These are phyloP conservation scores for Posidonia oceanica DNA, from an alignment of 116 monocot genomes.

Conservation along the genomic window DNA sequence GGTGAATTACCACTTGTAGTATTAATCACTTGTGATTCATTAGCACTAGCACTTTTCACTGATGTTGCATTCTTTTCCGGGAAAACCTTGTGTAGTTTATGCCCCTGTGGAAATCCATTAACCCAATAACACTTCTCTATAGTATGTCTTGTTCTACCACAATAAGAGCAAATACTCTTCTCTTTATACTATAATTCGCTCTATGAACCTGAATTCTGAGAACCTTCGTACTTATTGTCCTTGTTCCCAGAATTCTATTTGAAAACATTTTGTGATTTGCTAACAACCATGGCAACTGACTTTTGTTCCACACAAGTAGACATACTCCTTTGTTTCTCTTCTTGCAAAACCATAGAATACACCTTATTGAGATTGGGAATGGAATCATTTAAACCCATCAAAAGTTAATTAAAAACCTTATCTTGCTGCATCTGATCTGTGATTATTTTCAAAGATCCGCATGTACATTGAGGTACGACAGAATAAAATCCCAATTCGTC, in stretches of 20 bases:
- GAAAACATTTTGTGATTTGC: neutral
- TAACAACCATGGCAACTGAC: neutral
- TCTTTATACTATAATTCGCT: too few species aligned
- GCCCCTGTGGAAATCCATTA: neutral
- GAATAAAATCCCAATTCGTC: neutral
- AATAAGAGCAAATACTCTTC: neutral
- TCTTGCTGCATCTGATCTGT: neutral
- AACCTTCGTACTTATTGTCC: neutral
- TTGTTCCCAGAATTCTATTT: neutral
- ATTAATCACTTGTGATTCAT: too few species aligned
- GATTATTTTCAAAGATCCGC: neutral
- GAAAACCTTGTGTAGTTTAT: neutral
- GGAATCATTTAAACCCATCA: slow-evolving; percentile 4
- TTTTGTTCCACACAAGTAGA: neutral
- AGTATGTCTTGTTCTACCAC: neutral
- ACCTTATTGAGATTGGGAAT: neutral
- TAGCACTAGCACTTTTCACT: too few species aligned
- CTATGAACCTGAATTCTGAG: neutral
- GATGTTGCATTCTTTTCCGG: neutral
- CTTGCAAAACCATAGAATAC: neutral
- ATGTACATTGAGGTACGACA: neutral
- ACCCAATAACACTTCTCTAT: neutral
- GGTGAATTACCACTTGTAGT: too few species aligned
- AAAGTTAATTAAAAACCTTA: neutral
- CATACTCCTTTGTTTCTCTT: neutral